Base-by-base conservation (phyloP, 768 basidiomycete genomes). In the Naganishia vaughanmartiniae region DNA sequence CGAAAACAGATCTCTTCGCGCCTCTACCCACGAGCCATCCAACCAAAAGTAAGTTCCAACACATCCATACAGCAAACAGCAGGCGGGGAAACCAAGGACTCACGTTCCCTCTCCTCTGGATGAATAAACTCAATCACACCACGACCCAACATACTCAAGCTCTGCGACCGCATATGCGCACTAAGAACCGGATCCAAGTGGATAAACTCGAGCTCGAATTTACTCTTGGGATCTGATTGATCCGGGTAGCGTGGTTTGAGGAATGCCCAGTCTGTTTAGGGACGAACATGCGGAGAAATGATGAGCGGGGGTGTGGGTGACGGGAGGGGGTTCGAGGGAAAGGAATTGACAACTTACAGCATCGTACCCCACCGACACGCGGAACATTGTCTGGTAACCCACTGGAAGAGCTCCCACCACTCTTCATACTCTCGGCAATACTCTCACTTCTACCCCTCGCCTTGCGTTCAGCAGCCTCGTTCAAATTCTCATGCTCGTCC, bases 121-220 rank as follows among this genome's bases (percentile, higher is more conserved):
- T 82, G 81, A 39, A 82, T 79, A 65, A 81, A 82, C 67, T 79
- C 79, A 21, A 82, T 74, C 0, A 82, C 73, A 5, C 78, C 76
- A 28, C 80, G 73, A 12, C 78, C 79, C 66, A 81, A 72, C 73
- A 82, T 72, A 30, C 72, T 73, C 71, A 78, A 71, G 54, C 76
- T 76, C 72, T 82, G 76, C 53, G 69, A 58, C 14, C 74, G 72
- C 57, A 81, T 73, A 73, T 82, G 81, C 2, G 73, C 71, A 24
- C 73, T 72, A 26, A 81, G 66, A 30, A 81, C 77, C 31, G 81
- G 81, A 69, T 81, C 81, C 46, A 77, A 74, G 70, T 81, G 78
- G 2, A 80, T 73, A 69, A 82, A 82, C 26, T 71, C 69, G 26
- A 82, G 73, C 51, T 81, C 78, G 46, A 79, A 73, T 28, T 69